Conservation (phyloP, 2,329 filamentous ascomycete genomes). For the Aaosphaeria pasadenensis region DNA sequence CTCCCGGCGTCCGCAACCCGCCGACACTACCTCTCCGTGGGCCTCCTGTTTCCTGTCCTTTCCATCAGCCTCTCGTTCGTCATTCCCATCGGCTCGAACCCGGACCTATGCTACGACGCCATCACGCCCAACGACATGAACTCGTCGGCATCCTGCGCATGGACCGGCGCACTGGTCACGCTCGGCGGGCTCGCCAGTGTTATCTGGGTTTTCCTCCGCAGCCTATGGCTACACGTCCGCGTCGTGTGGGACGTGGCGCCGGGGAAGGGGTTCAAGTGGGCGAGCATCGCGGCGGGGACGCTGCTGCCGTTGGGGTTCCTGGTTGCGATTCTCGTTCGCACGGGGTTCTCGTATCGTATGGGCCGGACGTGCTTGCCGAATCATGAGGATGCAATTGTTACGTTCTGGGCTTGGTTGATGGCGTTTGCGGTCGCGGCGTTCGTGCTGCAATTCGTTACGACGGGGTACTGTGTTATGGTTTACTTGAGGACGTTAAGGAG, state of each 20-base stretch:
- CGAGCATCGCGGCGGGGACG: slow-evolving; percentile 27
- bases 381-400: slow-evolving; percentile 29
- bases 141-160: slow-evolving; percentile 70
- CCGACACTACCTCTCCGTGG: slow-evolving; percentile 82
- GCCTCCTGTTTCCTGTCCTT: slow-evolving; percentile 66
- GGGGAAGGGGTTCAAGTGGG: slow-evolving; percentile 24
- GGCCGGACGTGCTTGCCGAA: slow-evolving; percentile 36
- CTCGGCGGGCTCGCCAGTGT: slow-evolving; percentile 76
- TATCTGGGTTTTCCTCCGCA: slow-evolving; percentile 59
- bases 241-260: slow-evolving; percentile 37
- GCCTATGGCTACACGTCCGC: slow-evolving; percentile 38
- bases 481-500: slow-evolving; percentile 24
- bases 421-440: slow-evolving; percentile 27
- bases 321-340: slow-evolving; percentile 23
- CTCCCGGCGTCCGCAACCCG: slow-evolving; percentile 81
- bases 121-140: slow-evolving; percentile 87
- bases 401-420: slow-evolving; percentile 38
- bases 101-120: slow-evolving; percentile 72
- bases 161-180: slow-evolving; percentile 74
- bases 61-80: slow-evolving; percentile 84
- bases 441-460: slow-evolving; percentile 29
- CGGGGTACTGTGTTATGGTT: slow-evolving; percentile 31
- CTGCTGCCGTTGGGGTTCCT: slow-evolving; percentile 29
- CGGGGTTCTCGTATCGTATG: slow-evolving; percentile 39
- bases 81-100: slow-evolving; percentile 70